Conservation (phyloP, 148 eudicot species). For the Limonium bicolor region DNA sequence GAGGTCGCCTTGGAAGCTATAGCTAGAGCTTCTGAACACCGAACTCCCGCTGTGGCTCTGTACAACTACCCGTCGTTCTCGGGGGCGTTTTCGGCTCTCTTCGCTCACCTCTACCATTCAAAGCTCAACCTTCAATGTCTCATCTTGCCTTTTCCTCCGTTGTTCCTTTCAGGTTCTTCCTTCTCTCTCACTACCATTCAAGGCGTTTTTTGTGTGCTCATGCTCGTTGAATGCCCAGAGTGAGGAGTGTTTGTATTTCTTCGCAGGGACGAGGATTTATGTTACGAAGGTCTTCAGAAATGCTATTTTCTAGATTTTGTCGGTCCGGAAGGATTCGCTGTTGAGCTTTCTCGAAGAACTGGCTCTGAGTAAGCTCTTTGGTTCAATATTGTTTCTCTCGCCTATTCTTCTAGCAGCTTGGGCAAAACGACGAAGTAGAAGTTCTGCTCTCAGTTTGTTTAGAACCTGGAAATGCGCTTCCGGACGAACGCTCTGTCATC, state of each 20-base stretch:
- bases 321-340: conserved; percentile 56
- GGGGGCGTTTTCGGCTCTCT: conserved; percentile 78
- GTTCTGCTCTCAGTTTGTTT: too few relatives aligned
- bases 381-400: background rate
- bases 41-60: conserved; percentile 37
- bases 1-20: conserved; percentile 53
- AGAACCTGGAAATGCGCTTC: too few relatives aligned
- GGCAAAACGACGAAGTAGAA: too few relatives aligned
- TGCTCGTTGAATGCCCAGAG: too few relatives aligned
- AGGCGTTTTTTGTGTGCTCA: too few relatives aligned
- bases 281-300: conserved; percentile 47
- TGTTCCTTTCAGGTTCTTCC: conserved; percentile 21
- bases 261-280: conserved; percentile 53
- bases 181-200: too few relatives aligned
- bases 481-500: too few relatives aligned
- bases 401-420: background rate
- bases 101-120: conserved; percentile 60
- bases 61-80: conserved; percentile 88
- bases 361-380: conserved; percentile 45
- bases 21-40: conserved; percentile 27
- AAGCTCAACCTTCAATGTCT: conserved; percentile 48
- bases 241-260: too few relatives aligned
- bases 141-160: conserved; percentile 73
- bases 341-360: conserved; percentile 37
- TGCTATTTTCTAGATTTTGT: conserved; percentile 83